phyloP scores from a whole-genome alignment of 129 eudicot genomes.

The carrot (Daucus carota) region DNA sequence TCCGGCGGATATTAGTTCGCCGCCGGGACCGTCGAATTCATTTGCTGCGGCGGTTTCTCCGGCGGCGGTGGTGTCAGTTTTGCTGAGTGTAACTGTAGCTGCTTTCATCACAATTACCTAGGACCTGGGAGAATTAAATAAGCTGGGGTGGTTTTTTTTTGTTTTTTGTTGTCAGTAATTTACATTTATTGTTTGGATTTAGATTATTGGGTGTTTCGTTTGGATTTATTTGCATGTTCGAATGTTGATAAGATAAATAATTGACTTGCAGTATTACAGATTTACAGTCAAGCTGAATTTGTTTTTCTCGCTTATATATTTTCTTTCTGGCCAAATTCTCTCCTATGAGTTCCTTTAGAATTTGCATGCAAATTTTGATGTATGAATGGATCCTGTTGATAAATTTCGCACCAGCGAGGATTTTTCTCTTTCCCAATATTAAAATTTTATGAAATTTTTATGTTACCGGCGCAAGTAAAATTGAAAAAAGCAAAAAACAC shows the following conservation, averaged over 20 bases:
- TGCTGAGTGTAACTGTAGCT: slow-evolving; percentile 3
- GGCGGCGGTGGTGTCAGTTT: slow-evolving; percentile 1
- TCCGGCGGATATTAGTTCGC: slow-evolving; percentile 7
- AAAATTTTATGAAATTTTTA: too few relatives aligned
- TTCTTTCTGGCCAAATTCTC: too few relatives aligned
- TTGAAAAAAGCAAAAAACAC: too few relatives aligned
- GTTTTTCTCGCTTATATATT: too few relatives aligned
- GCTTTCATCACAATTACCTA: not conserved
- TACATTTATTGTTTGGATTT: not conserved
- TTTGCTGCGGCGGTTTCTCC: slow-evolving; percentile 15
- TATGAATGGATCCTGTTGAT: too few relatives aligned
- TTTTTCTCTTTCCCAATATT: too few relatives aligned
- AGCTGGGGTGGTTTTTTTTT: not conserved
- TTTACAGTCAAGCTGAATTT: not conserved
- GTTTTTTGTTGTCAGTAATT: not conserved
- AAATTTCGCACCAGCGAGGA: too few relatives aligned
- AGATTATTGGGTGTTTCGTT: not conserved
- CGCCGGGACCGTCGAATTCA: slow-evolving; percentile 11
- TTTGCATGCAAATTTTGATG: too few relatives aligned
- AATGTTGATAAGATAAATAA: not conserved
- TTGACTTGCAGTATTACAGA: not conserved
- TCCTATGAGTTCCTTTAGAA: too few relatives aligned
- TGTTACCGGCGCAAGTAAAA: too few relatives aligned
- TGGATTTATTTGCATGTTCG: not conserved
- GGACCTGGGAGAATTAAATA: not conserved